Evolutionary conservation across 495 filamentous ascomycete genomes (phyloP), one percentile per base, ranked within the genome.

Genomic region (Tuber microsphaerosporum): DNA sequence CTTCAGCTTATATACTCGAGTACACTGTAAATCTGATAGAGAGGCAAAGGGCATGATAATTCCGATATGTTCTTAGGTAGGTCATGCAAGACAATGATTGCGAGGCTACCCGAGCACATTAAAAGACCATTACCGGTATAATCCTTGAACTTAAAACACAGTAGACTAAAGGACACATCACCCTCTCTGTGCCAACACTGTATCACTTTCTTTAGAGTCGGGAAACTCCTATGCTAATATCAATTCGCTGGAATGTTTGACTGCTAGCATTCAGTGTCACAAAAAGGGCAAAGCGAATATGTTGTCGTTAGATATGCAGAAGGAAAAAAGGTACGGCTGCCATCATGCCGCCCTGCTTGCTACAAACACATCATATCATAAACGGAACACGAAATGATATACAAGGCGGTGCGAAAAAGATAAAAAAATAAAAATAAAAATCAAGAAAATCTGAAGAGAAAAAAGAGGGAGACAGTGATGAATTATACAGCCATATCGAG

Each of bases 81-180:
- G 5, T n/a, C 12, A 26, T 16, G 31, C 51, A 61, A n/a, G 51
- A 14, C 51, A 61, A 61, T 31, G 31, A 31, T 61, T 12, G 51
- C 10, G 4, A 61, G n/a, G 51, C 51, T 61, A 3, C 20, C 20
- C 8, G 20, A 2, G 20, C 6, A 31, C 26, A 12, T 14, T 61
- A 61, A 61, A 26, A 16, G 2, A 61, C 12, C 22, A n/a, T 41
- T 20, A n/a, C n/a, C 1, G 39, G 37, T 4, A 61, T 61, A 10
- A 7, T 61, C n/a, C 22, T 26, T 14, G 14, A 31, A 16, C n/a
- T 34, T 2, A 65, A 65, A 31, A 31, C 56, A 65, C 26, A 17
- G 56, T n/a, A n/a, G n/a, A n/a, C n/a, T 34, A 79, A 73, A 79
- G 77, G 77, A 79, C 77, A 79, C 77, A 79, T 79, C 74, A 75